A percentile compares a stretch with the other conserved stretches of the same genome.
These are phyloP conservation scores for Tilletia indica DNA, from an alignment of 1,284 basidiomycete genomes.

Conservation along the genomic window DNA sequence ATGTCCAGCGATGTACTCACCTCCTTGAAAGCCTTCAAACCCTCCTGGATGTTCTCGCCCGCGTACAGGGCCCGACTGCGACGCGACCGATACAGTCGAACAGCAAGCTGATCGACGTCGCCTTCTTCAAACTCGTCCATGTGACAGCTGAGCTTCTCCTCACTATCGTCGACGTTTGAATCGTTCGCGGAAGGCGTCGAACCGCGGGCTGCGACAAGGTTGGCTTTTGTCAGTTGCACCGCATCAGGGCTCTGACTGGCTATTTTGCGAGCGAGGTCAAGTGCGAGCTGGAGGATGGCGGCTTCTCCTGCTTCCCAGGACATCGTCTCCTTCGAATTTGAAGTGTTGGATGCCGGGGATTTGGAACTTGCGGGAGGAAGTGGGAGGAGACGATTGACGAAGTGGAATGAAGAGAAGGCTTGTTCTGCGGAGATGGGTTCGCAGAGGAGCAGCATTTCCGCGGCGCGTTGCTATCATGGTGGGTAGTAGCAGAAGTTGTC, in stretches of 20 bases:
- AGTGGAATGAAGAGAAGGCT: constrained; percentile 70
- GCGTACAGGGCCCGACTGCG: constrained; percentile 65
- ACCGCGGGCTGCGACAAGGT: constrained; percentile 36
- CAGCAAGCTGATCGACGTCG: constrained; percentile 64
- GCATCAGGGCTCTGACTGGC: constrained; percentile 73
- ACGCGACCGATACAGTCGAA: constrained; percentile 61
- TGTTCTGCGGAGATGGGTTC: constrained; percentile 68
- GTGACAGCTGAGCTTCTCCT: not conserved
- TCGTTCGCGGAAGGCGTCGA: constrained; percentile 4
- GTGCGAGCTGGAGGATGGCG: constrained; percentile 63
- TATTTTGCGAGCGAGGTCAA: constrained; percentile 67
- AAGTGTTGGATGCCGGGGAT: not conserved
- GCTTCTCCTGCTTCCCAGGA: constrained; percentile 62
- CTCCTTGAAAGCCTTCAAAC: constrained; percentile 60
- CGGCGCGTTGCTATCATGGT: constrained; percentile 63
- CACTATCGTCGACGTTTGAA: not conserved
- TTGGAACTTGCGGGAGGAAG: constrained; percentile 59
- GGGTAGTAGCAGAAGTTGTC: constrained; percentile 12
- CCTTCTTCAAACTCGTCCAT: constrained; percentile 38
- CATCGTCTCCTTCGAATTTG: not conserved
- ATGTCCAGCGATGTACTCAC: constrained; percentile 48
- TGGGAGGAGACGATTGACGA: constrained; percentile 56
- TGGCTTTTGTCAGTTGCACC: constrained; percentile 72
- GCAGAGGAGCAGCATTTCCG: constrained; percentile 74
- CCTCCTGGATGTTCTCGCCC: constrained; percentile 72